Evolutionary conservation across 2,329 filamentous ascomycete species (phyloP).

Genomic region (Shiraia sp.): DNA sequence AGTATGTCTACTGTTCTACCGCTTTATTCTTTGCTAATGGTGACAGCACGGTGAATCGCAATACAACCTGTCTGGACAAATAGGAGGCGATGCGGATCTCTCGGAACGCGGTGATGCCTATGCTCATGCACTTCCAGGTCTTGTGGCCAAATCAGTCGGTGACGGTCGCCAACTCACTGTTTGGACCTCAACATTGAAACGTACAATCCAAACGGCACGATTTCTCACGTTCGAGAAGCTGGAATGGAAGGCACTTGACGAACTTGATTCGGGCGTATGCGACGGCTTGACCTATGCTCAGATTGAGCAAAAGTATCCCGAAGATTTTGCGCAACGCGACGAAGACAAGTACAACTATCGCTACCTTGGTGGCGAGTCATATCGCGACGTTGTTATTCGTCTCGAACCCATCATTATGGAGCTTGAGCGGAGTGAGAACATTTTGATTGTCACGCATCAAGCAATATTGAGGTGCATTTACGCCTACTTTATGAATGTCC

Average conservation of each 20-base stretch:
- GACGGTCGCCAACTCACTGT: constrained; percentile 71
- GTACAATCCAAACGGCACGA: constrained; percentile 89
- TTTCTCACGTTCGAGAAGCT: constrained; percentile 92
- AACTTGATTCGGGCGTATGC: constrained; percentile 94
- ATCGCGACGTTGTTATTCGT: constrained; percentile 95
- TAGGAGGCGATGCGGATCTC: constrained; percentile 88
- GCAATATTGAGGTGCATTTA: constrained; percentile 97
- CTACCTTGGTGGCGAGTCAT: constrained; percentile 93
- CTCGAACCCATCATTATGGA: constrained; percentile 99
- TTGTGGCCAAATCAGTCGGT: constrained; percentile 84
- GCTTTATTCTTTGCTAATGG: constrained; percentile 15
- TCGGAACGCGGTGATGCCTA: constrained; percentile 88
- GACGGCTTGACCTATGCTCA: constrained; percentile 96
- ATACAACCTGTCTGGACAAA: constrained; percentile 87
- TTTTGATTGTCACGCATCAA: constrained; percentile 97
- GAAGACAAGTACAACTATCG: constrained; percentile 99
- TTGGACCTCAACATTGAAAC: constrained; percentile 75
- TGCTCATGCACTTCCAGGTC: constrained; percentile 77
- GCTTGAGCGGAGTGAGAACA: constrained; percentile 91
- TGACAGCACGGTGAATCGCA: constrained; percentile 86
- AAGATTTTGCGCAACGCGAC: constrained; percentile 93
- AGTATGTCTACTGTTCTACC: constrained; percentile 56
- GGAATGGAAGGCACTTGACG: constrained; percentile 97
- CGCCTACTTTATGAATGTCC: constrained; percentile 97
- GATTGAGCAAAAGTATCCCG: constrained; percentile 87